Conservation (phyloP, 768 basidiomycete genomes). For the Boletellus ananas region DNA sequence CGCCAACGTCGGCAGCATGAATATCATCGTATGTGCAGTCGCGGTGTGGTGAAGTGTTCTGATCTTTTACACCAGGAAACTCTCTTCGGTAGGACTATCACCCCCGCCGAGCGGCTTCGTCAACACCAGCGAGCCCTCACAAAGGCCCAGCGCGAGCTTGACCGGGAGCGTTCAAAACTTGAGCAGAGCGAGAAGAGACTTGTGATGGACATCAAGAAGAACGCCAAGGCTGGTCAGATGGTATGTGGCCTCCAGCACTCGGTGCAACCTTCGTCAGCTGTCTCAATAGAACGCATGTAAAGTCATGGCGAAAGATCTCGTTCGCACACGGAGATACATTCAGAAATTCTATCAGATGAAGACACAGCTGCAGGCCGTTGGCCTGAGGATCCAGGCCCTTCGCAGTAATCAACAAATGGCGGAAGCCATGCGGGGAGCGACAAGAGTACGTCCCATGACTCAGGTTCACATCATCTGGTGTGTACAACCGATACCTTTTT, state of each 20-base stretch:
- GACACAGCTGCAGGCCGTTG: conserved; percentile 95
- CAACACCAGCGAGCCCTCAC: conserved; percentile 95
- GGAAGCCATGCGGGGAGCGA: conserved; percentile 97
- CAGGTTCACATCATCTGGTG: neutral
- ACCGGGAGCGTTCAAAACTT: conserved; percentile 90
- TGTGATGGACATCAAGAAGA: conserved; percentile 92
- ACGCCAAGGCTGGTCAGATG: conserved; percentile 92
- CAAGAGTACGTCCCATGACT: conserved; percentile 61
- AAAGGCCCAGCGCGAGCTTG: conserved; percentile 97
- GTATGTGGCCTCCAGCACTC: conserved; percentile 39
- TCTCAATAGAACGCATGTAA: conserved; percentile 87
- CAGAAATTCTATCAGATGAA: conserved; percentile 99
- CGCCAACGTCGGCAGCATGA: conserved; percentile 47
- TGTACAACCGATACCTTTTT: conserved; percentile 1
- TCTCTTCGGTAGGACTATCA: conserved; percentile 90
- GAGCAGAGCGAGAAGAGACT: conserved; percentile 98
- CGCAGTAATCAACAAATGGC: conserved; percentile 99
- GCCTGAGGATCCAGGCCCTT: conserved; percentile 91
- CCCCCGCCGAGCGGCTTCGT: conserved; percentile 93
- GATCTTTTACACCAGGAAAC: conserved; percentile 63
- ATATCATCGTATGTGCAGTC: conserved; percentile 57
- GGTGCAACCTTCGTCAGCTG: conserved; percentile 14
- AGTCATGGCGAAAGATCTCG: conserved; percentile 98
- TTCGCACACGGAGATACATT: conserved; percentile 89
- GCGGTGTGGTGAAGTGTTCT: conserved; percentile 3